A percentile compares a stretch with the other conserved stretches of the same genome.
Evolutionary conservation across 2,329 filamentous ascomycete genomes (phyloP).

Genomic region (Apiospora pterosperma): DNA sequence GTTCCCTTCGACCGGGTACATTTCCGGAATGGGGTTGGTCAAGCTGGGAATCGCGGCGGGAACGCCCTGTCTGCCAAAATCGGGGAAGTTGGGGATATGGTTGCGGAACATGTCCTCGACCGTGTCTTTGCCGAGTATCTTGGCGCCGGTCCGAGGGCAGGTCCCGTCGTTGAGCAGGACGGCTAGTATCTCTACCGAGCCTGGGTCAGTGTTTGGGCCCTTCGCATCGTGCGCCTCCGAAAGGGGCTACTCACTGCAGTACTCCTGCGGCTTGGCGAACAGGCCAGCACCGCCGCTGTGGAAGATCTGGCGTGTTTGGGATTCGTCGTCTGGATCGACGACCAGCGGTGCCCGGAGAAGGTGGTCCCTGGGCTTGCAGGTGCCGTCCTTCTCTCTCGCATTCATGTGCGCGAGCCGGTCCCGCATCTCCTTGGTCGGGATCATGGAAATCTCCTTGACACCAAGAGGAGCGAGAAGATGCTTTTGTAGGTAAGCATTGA

Average conservation of each 20-base stretch:
- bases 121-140: conserved; percentile 53
- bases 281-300: conserved; percentile 61
- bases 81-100: conserved; percentile 52
- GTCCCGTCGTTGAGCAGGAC: conserved; percentile 62
- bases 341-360: conserved; percentile 30
- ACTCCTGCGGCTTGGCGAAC: conserved; percentile 59
- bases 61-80: conserved; percentile 45
- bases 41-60: conserved; percentile 45
- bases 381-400: conserved; percentile 42
- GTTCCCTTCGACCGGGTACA: conserved; percentile 42
- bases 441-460: conserved; percentile 50
- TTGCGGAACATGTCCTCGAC: conserved; percentile 65
- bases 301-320: conserved; percentile 43
- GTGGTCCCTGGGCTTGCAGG: conserved; percentile 43
- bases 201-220: background rate
- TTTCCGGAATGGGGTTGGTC: conserved; percentile 43
- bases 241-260: conserved; percentile 42
- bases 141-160: conserved; percentile 50
- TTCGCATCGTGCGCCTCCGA: background rate
- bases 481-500: conserved; percentile 47
- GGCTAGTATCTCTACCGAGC: conserved; percentile 50
- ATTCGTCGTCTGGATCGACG: conserved; percentile 33
- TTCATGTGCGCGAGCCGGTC: conserved; percentile 55
- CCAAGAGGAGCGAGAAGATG: conserved; percentile 46
- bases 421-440: conserved; percentile 53